A percentile compares a stretch with the other conserved stretches of the same genome.
Conservation (phyloP, 2,329 filamentous ascomycete genomes). For the Botrytis elliptica region DNA sequence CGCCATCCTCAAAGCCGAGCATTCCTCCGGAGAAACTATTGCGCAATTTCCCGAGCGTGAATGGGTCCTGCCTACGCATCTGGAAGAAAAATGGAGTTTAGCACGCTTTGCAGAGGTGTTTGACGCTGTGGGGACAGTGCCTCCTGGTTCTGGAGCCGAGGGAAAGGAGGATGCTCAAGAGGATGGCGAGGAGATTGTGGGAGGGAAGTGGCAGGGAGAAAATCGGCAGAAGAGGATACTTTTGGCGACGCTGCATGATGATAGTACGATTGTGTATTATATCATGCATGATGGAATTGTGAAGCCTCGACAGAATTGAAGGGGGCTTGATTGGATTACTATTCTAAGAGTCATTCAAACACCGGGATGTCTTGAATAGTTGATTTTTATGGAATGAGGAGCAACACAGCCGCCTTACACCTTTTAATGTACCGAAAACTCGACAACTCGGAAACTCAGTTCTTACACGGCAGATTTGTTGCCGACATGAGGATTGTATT, state of each 20-base stretch:
- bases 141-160: constrained; percentile 39
- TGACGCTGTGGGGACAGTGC: constrained; percentile 54
- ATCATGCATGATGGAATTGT: constrained; percentile 83
- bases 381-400: background rate
- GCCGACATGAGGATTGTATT: constrained; percentile 33
- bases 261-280: constrained; percentile 83
- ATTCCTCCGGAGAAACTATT: constrained; percentile 47
- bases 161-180: constrained; percentile 24
- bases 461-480: constrained; percentile 36
- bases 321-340: background rate
- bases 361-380: background rate
- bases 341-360: background rate
- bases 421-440: background rate
- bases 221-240: constrained; percentile 65
- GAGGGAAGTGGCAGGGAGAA: constrained; percentile 46
- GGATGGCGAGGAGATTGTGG: constrained; percentile 35
- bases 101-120: constrained; percentile 67
- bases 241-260: constrained; percentile 73
- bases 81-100: constrained; percentile 72
- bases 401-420: background rate
- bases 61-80: constrained; percentile 74
- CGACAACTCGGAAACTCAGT: background rate
- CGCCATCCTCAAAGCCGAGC: constrained; percentile 62
- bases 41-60: constrained; percentile 59
- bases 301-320: constrained; percentile 78